Evolutionary conservation across 495 filamentous ascomycete genomes (phyloP), one percentile per base, ranked within the genome.

Genomic region (Hapsidospora chrysogenum): DNA sequence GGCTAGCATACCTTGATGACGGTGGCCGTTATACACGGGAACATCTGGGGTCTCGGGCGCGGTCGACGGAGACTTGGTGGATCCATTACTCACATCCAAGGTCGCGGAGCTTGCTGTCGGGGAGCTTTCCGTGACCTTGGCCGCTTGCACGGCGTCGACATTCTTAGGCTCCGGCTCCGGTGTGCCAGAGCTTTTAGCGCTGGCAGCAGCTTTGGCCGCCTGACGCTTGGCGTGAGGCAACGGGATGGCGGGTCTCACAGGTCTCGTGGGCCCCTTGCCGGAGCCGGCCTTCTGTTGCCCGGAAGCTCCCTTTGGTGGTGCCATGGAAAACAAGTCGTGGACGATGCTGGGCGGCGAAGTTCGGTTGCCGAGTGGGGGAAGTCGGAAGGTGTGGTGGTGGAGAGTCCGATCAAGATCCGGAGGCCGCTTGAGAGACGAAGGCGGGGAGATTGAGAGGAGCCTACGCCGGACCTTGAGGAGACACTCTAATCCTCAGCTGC

Each of bases 161-260:
- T 23, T 15, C 14, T 23, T 35, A 14, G 11, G 11, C 33, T 19
- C 20, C 18, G 33, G 21, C 19, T 10, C 10, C 2, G 33, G 18
- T 17, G 22, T 28, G 20, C 15, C 23, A 10, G 33, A 22, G 6
- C 23, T 6, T 11, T 26, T 6, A 36, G 21, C 21, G n/a, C 20
- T 22, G 15, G 33, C 33, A 10, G 33, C 33, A n/a, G 36, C 36
- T 23, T 23, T 16, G 9, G 36, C 36, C 17, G 36, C 27, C 19
- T 23, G 27, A 19, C 36, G 36, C 29, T 38, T 38, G 36, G 21
- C 28, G n/a, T 31, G 22, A 10, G 36, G 27, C 27, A 38, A 29
- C 11, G 36, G 36, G 11, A 38, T 38, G 27, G 27, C 36, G n/a
- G 36, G 36, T 4, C 14, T 29, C 9, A 38, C 36, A 10, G 23